A percentile compares a stretch with the other conserved stretches of the same genome.
Conservation (phyloP, 1,139 yeast genomes). For the Kodamaea sp. region DNA sequence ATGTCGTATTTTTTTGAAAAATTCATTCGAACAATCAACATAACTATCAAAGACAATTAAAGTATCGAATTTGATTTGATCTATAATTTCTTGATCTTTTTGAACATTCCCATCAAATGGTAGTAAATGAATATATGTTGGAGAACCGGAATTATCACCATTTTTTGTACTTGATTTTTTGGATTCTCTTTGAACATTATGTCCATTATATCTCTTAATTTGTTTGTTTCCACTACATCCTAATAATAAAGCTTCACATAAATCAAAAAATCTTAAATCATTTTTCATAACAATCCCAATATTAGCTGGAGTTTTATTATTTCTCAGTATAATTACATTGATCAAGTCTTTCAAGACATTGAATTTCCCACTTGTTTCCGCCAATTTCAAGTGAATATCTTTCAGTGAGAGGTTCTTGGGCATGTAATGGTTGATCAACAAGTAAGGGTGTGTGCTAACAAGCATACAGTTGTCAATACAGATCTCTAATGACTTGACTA, state of each 20-base stretch:
- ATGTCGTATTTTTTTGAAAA: slow-evolving; percentile 26
- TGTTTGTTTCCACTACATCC: slow-evolving; percentile 59
- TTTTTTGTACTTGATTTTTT: slow-evolving; percentile 20
- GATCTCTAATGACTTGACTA: slow-evolving; percentile 65
- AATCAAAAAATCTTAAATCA: slow-evolving; percentile 54
- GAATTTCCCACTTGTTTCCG: slow-evolving; percentile 86
- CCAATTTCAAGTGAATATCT: slow-evolving; percentile 72
- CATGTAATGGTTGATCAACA: slow-evolving; percentile 78
- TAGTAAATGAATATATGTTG: slow-evolving; percentile 35
- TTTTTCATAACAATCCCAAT: slow-evolving; percentile 39
- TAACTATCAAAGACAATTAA: slow-evolving; percentile 71
- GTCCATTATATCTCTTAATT: slow-evolving; percentile 67
- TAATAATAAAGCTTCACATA: slow-evolving; percentile 69
- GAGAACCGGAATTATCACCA: slow-evolving; percentile 10
- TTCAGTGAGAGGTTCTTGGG: slow-evolving; percentile 77
- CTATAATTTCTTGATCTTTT: slow-evolving; percentile 23
- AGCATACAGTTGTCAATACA: slow-evolving; percentile 71
- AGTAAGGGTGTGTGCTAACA: slow-evolving; percentile 85
- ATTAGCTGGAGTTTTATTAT: slow-evolving; percentile 43
- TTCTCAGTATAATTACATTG: slow-evolving; percentile 40
- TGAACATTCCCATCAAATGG: slow-evolving; percentile 43
- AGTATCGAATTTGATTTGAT: slow-evolving; percentile 48
- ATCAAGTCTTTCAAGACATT: slow-evolving; percentile 60
- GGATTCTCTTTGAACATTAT: slow-evolving; percentile 42
- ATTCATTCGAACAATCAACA: slow-evolving; percentile 41